Evolutionary conservation across 2,329 filamentous ascomycete genomes (phyloP), one percentile per base, ranked within the genome.

Genomic region (Plenodomus tracheiphilus): DNA sequence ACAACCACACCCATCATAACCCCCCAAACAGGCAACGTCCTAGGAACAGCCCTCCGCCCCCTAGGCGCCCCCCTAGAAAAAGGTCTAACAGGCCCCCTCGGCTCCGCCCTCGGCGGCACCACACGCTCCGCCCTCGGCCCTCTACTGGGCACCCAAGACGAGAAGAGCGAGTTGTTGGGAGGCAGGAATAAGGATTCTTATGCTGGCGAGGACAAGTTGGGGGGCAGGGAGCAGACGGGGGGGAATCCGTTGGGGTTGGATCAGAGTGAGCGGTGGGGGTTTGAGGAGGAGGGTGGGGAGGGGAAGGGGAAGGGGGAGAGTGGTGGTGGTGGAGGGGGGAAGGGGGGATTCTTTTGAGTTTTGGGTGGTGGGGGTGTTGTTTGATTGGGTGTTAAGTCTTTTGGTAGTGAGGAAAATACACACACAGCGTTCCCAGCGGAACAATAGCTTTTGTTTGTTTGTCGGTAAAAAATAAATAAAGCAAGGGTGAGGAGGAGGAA

Each of bases 161-260:
- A 75, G 58, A 58, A 59, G 19, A 61, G 56, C 13, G 71, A 74
- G 54, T 28, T 72, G 17, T 25, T 75, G 16, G 72, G 72, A 36
- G 72, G 72, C 1, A 59, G 72, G 35, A 75, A 75, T 56, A 70
- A 69, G 46, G 72, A 75, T 54, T 67, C 61, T 37, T 74, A 73
- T 48, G 59, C 56, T 46, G 56, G 54, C 21, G 66, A 66, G 16
- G 70, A 74, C 49, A 69, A 59, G 38, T 65, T 75, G 58, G 72
- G 61, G 1, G 71, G 71, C 0, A 72, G 70, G 59, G 63, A 73
- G 50, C 71, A 73, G 66, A 71, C 68, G 39, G 71, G 68, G 17
- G 39, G 68, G 15, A 75, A 75, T 58, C 72, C 72, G 15, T 36
- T 75, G 57, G 72, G 72, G 0, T 42, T 75, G 66, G 69, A 73